A percentile compares a stretch with the other conserved stretches of the same genome.
phyloP scores from a whole-genome alignment of 441 rosid species.

The Populus hybrid region DNA sequence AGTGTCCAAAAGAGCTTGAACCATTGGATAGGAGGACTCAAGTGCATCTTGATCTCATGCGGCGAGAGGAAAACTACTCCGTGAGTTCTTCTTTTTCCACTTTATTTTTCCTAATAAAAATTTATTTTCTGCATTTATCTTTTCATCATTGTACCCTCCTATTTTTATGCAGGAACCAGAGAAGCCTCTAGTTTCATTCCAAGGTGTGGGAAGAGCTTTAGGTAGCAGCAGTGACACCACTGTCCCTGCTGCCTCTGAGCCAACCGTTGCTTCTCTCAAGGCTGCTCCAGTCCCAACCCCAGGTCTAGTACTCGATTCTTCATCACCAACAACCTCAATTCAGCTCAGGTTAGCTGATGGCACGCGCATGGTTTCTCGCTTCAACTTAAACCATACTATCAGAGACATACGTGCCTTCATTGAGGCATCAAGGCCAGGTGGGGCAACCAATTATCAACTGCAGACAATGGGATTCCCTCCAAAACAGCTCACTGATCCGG shows the following conservation, averaged over 20 bases:
- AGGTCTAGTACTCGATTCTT: slow-evolving; percentile 53
- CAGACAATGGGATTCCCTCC: slow-evolving; percentile 96
- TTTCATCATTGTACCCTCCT: not conserved
- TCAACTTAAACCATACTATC: slow-evolving; percentile 74
- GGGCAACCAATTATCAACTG: slow-evolving; percentile 59
- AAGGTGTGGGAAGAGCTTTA: slow-evolving; percentile 87
- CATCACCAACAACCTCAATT: slow-evolving; percentile 70
- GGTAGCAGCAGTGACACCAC: slow-evolving; percentile 40
- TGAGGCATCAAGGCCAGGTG: slow-evolving; percentile 71
- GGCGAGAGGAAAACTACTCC: slow-evolving; percentile 60
- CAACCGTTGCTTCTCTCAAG: slow-evolving; percentile 25
- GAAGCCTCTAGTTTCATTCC: slow-evolving; percentile 53
- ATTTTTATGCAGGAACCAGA: slow-evolving; percentile 55
- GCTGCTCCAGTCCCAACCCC: slow-evolving; percentile 40
- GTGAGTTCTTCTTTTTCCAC: slow-evolving; percentile 30
- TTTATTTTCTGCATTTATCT: not conserved
- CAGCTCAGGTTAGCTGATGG: slow-evolving; percentile 92
- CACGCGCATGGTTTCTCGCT: slow-evolving; percentile 62
- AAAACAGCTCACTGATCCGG: slow-evolving; percentile 51
- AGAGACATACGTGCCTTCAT: slow-evolving; percentile 64
- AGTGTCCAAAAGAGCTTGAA: slow-evolving; percentile 94
- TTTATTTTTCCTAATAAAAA: not conserved
- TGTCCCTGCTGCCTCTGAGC: slow-evolving; percentile 21
- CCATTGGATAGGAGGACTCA: slow-evolving; percentile 71
- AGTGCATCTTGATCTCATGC: slow-evolving; percentile 78